Evolutionary conservation across 2,329 filamentous ascomycete genomes (phyloP), one percentile per base, ranked within the genome.

Genomic region (Fusarium agapanthi): DNA sequence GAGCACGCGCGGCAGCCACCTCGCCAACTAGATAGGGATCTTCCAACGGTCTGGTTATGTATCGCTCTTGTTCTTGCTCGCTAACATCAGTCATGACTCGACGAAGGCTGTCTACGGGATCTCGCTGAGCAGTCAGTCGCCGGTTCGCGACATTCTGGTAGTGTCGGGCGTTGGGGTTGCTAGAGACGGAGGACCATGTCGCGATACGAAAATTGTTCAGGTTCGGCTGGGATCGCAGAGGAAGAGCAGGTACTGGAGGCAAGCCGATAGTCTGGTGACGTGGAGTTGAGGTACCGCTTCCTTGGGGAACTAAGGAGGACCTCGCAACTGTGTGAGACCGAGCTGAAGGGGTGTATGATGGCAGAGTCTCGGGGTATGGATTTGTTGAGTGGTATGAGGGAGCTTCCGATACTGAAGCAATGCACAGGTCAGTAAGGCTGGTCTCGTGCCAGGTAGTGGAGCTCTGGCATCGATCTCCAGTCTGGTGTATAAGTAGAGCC

Each of bases 1-100:
- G 84, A 13, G 90, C 89, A 69, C 85, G 80, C 15, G 84, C 83
- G 5, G 91, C 91, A 7, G 90, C 91, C 56, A 86, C 86, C 80
- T 92, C 90, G 38, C 91, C 91, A 5, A 93, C 91, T 15, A 93
- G 82, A 63, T 90, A 86, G 1, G 90, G 91, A 72, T 93, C 91
- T 80, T 93, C 91, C 24, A 91, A 84, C 6, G 89, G 90, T 12
- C 86, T 84, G 79, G 79, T 53, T 75, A 74, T 38, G 34, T 75
- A 61, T 47, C 60, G 44, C 28, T 75, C 73, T 56, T 69, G 64
- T 35, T 70, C 72, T 50, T 75, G 71, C 22, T 61, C 56, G 48
- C 44, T 61, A 32, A 58, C 65, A 34, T 77, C 69, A 16, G 70
- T 61, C 65, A 72, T 75, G 74, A 50, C 72, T 43, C 71, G 75